A percentile compares a stretch with the other conserved stretches of the same genome.
phyloP scores from a whole-genome alignment of 2,329 filamentous ascomycete species.

The Venturia nashicola region DNA sequence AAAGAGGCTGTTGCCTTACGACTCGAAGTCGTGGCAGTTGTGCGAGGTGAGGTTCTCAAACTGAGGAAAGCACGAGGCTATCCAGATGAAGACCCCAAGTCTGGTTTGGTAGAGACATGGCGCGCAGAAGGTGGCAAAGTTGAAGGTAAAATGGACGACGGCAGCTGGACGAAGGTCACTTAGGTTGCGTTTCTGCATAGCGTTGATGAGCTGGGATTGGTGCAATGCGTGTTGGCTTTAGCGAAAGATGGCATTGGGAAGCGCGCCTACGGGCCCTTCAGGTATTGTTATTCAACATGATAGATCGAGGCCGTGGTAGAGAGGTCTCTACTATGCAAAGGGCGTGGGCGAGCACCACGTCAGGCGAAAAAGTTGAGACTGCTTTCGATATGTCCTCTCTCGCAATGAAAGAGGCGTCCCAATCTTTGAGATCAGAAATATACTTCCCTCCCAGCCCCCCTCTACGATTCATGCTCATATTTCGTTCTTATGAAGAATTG shows the following conservation, averaged over 20 bases:
- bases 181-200: conserved; percentile 17
- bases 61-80: conserved; percentile 60
- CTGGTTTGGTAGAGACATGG: conserved; percentile 74
- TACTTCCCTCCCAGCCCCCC: no score
- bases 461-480: no score
- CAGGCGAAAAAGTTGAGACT: no score
- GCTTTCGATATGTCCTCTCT: no score
- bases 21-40: conserved; percentile 65
- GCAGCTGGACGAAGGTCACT: conserved; percentile 46
- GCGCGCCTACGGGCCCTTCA: neutral
- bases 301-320: neutral
- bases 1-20: conserved; percentile 66
- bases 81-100: conserved; percentile 67
- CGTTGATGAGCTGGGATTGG: neutral
- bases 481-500: no score
- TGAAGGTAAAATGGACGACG: conserved; percentile 48
- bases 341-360: no score
- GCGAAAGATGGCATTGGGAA: neutral
- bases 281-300: neutral
- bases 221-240: neutral
- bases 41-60: conserved; percentile 70
- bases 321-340: neutral
- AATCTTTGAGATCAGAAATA: no score
- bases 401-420: no score
- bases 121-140: conserved; percentile 40